Evolutionary conservation across 2,329 filamentous ascomycete species (phyloP).

Genomic region (Huntiella decipiens): DNA sequence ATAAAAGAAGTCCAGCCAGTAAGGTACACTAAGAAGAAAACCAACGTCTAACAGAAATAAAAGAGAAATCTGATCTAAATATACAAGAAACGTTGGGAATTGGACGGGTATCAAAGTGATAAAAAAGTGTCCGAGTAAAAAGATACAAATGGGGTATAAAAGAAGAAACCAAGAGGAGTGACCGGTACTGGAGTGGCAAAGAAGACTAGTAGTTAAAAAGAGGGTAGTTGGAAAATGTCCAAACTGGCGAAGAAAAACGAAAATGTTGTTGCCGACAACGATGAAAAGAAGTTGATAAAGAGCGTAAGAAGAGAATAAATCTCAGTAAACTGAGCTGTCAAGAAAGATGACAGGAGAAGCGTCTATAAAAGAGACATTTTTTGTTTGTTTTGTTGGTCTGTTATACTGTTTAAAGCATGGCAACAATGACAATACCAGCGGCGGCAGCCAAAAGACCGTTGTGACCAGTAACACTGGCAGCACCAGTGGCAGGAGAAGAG

Average conservation of each 20-base stretch:
- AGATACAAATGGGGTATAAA: not conserved
- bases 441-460: conserved; percentile 30
- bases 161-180: no score
- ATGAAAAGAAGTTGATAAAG: conserved; percentile 3
- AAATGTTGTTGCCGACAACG: conserved; percentile 7
- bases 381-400: not conserved
- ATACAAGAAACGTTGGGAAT: not conserved
- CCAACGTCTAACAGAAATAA: not conserved
- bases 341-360: conserved; percentile 2
- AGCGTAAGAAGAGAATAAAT: conserved; percentile 4
- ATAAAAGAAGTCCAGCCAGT: not conserved
- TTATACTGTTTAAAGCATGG: conserved; percentile 26
- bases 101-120: not conserved
- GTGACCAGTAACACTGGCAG: conserved; percentile 25
- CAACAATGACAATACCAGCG: conserved; percentile 29
- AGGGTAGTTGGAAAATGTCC: no score
- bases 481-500: conserved; percentile 18
- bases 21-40: not conserved
- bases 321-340: not conserved
- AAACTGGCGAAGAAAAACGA: not conserved
- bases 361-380: conserved; percentile 2
- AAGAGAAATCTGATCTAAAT: not conserved
- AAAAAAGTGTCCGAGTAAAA: not conserved
- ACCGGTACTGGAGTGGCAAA: no score
- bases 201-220: no score